phyloP scores from a whole-genome alignment of 2,329 filamentous ascomycete genomes.

The Sordariomycetes sp. region DNA sequence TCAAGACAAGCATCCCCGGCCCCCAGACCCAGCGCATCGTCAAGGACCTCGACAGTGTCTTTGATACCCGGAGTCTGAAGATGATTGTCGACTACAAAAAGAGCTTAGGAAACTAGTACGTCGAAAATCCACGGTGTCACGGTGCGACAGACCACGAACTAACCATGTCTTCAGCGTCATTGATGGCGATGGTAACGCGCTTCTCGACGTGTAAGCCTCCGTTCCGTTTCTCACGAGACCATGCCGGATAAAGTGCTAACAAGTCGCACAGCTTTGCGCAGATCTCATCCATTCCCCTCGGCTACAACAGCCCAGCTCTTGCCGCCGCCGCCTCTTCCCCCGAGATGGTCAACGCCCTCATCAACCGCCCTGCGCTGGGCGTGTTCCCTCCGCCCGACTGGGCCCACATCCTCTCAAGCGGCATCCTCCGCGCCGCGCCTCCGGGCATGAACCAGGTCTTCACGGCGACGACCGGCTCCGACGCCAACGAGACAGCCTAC shows the following conservation, averaged over 20 bases:
- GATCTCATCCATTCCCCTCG: constrained; percentile 84
- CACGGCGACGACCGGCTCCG: constrained; percentile 77
- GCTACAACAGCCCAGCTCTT: constrained; percentile 80
- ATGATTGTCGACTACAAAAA: constrained; percentile 39
- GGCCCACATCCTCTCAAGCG: constrained; percentile 65
- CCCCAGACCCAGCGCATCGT: constrained; percentile 23
- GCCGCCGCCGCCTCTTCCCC: constrained; percentile 56
- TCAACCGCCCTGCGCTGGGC: constrained; percentile 81
- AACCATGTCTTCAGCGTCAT: constrained; percentile 18
- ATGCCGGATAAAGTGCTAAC: background rate
- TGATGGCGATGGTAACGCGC: constrained; percentile 34
- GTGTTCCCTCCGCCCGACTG: constrained; percentile 85
- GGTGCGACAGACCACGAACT: background rate
- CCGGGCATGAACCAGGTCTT: constrained; percentile 80
- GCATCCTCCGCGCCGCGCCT: constrained; percentile 71
- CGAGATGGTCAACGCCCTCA: constrained; percentile 67
- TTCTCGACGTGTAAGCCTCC: constrained; percentile 29
- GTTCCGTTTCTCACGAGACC: constrained; percentile 6
- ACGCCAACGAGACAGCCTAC: constrained; percentile 90
- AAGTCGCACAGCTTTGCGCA: constrained; percentile 54
- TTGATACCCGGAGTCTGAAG: constrained; percentile 36
- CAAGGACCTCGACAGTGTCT: constrained; percentile 30
- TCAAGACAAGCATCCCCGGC: constrained; percentile 16
- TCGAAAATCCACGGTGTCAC: background rate
- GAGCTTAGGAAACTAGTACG: constrained; percentile 35